Evolutionary conservation across 257 asterid species (phyloP).

Genomic region (Buddleja alternifolia): DNA sequence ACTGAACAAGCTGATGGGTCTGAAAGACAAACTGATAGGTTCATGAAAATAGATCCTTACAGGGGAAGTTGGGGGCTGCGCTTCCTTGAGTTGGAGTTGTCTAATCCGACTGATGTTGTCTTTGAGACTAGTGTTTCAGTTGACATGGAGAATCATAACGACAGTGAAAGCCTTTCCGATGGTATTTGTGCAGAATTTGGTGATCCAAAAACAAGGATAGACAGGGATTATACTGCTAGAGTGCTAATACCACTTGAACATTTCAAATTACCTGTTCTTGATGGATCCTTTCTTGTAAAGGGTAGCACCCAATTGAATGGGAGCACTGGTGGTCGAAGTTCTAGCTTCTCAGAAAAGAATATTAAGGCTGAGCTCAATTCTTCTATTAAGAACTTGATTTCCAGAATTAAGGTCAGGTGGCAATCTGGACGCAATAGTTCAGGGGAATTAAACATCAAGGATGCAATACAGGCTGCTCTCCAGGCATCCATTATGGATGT

Average conservation of each 20-base stretch:
- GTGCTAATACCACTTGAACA: constrained; percentile 94
- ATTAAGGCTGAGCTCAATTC: constrained; percentile 83
- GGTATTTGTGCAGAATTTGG: constrained; percentile 44
- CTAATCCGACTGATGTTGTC: constrained; percentile 93
- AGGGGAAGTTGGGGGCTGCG: constrained; percentile 99
- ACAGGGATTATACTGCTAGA: constrained; percentile 90
- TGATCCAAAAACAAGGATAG: constrained; percentile 93
- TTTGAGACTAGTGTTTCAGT: constrained; percentile 92
- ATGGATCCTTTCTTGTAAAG: constrained; percentile 72
- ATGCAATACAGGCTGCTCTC: constrained; percentile 88
- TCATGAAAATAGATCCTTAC: constrained; percentile 93
- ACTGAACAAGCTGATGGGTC: constrained; percentile 46
- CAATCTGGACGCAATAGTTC: constrained; percentile 98
- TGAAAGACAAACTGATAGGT: constrained; percentile 68
- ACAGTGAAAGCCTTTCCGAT: constrained; percentile 39
- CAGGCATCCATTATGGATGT: constrained; percentile 98
- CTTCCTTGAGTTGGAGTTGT: constrained; percentile 91
- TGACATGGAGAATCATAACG: constrained; percentile 59
- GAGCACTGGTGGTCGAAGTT: constrained; percentile 42
- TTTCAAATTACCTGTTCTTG: constrained; percentile 94
- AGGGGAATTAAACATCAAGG: constrained; percentile 92
- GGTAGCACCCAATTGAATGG: constrained; percentile 54
- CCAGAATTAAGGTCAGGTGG: constrained; percentile 93
- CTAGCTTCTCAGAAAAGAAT: constrained; percentile 82
- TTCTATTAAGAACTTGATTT: constrained; percentile 77